A percentile compares a stretch with the other conserved stretches of the same genome.
Evolutionary conservation across 257 asterid genomes (phyloP).

Genomic region (Ballota nigra): DNA sequence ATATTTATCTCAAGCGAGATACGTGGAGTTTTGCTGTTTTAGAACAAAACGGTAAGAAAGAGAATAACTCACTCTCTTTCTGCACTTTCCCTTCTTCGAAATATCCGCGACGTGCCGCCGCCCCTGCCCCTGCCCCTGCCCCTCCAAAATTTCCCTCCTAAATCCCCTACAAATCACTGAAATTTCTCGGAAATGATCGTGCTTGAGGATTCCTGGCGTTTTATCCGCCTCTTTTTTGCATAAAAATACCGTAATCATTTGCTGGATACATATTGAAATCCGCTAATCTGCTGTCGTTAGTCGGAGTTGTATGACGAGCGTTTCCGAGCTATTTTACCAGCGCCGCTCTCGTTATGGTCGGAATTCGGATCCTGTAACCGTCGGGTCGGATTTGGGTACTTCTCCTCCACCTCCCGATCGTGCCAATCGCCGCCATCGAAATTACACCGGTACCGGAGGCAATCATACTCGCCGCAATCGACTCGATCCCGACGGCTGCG

Average conservation of each 20-base stretch:
- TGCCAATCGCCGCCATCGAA: slow-evolving; percentile 46
- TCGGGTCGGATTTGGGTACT: slow-evolving; percentile 32
- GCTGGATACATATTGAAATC: slow-evolving; percentile 11
- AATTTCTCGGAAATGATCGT: slow-evolving; percentile 4
- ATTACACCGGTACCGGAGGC: slow-evolving; percentile 22
- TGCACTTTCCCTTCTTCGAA: slow-evolving; percentile 14
- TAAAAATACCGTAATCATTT: not conserved
- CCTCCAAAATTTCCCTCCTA: slow-evolving; percentile 3
- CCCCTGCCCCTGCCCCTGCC: not conserved
- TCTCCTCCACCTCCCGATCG: slow-evolving; percentile 34
- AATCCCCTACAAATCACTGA: not conserved
- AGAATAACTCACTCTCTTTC: not conserved
- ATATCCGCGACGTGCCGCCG: slow-evolving; percentile 5
- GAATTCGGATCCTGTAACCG: slow-evolving; percentile 27
- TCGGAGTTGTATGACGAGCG: slow-evolving; percentile 76
- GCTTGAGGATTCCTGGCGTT: not conserved
- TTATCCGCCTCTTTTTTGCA: not conserved
- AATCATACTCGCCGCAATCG: slow-evolving; percentile 48
- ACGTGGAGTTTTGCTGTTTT: too few species aligned
- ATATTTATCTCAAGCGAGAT: too few species aligned
- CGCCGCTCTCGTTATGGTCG: slow-evolving; percentile 83
- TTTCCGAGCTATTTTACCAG: slow-evolving; percentile 68
- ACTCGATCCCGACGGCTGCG: slow-evolving; percentile 44
- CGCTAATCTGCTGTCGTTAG: slow-evolving; percentile 9
- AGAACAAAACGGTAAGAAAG: not conserved